These are phyloP conservation scores for Claviceps maximensis DNA, from an alignment of 2,329 filamentous ascomycete species.

Conservation along the genomic window DNA sequence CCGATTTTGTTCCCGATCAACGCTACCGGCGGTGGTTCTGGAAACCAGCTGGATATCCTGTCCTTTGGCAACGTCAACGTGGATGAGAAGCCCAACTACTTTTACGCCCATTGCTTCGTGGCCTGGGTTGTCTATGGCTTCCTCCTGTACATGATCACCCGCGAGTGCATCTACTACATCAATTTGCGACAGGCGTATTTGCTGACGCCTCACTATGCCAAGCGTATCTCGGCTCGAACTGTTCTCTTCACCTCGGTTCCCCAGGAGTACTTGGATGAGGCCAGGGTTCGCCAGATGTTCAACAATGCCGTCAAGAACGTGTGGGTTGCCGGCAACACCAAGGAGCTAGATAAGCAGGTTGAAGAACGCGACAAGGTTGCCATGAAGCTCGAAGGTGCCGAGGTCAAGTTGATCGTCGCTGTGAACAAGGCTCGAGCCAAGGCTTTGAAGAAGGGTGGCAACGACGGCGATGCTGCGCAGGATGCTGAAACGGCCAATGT, in stretches of 20 bases:
- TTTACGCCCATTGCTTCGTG: slow-evolving; percentile 70
- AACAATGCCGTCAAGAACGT: slow-evolving; percentile 66
- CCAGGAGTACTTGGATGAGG: slow-evolving; percentile 58
- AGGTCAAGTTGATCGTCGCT: slow-evolving; percentile 66
- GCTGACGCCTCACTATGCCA: slow-evolving; percentile 70
- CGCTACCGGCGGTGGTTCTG: slow-evolving; percentile 57
- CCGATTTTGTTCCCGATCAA: slow-evolving; percentile 77
- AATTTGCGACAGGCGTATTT: slow-evolving; percentile 89
- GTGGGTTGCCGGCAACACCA: slow-evolving; percentile 68
- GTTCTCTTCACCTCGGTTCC: slow-evolving; percentile 89
- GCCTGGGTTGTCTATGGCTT: slow-evolving; percentile 80
- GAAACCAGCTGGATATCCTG: slow-evolving; percentile 45
- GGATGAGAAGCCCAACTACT: slow-evolving; percentile 45
- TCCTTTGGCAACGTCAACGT: slow-evolving; percentile 30
- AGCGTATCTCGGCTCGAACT: slow-evolving; percentile 76
- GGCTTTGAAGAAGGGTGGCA: slow-evolving; percentile 20
- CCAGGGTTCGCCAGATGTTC: slow-evolving; percentile 63
- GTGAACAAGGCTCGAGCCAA: slow-evolving; percentile 26
- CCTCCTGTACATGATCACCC: slow-evolving; percentile 76
- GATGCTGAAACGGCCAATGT: slow-evolving; percentile 53
- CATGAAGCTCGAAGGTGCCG: slow-evolving; percentile 68
- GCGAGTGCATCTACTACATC: slow-evolving; percentile 87
- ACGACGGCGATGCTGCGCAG: slow-evolving; percentile 25
- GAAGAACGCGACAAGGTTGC: slow-evolving; percentile 62
- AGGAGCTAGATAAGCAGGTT: slow-evolving; percentile 63